Conservation (phyloP, 2,329 filamentous ascomycete genomes). For the Calonectria fujianensis region DNA sequence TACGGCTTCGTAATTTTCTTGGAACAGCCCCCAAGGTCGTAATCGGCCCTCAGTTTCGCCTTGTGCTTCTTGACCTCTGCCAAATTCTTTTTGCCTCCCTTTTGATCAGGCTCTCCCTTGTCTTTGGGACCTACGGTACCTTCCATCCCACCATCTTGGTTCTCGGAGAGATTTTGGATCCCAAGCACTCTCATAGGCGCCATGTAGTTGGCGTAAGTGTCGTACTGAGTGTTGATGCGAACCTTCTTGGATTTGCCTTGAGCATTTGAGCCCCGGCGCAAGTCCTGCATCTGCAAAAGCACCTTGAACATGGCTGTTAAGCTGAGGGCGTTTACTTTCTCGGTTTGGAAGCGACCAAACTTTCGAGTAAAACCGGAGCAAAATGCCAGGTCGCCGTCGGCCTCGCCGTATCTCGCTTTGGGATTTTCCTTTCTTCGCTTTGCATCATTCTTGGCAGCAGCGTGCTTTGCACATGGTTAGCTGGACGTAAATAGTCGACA, state of each 20-base stretch:
- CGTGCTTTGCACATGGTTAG: not conserved
- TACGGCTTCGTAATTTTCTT: slow-evolving; percentile 32
- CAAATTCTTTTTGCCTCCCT: slow-evolving; percentile 28
- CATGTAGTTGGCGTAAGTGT: slow-evolving; percentile 51
- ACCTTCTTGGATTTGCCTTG: slow-evolving; percentile 47
- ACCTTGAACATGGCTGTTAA: slow-evolving; percentile 46
- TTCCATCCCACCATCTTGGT: not conserved
- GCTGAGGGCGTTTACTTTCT: slow-evolving; percentile 38
- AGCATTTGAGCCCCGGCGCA: slow-evolving; percentile 39
- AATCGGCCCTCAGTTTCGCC: not conserved
- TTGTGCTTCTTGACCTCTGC: not conserved
- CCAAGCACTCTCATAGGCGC: slow-evolving; percentile 43
- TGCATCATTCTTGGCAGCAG: not conserved
- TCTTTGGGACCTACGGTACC: not conserved
- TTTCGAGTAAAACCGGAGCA: slow-evolving; percentile 46
- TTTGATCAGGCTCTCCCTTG: not conserved
- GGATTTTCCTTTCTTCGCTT: not conserved
- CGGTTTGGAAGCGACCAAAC: slow-evolving; percentile 41
- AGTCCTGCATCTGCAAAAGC: slow-evolving; percentile 44
- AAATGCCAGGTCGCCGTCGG: slow-evolving; percentile 16
- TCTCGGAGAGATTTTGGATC: slow-evolving; percentile 29
- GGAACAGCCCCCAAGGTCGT: not conserved
- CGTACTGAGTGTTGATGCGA: slow-evolving; percentile 32
- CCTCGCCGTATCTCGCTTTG: not conserved
- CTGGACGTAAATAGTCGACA: not conserved